These are phyloP conservation scores for Medicago arabica DNA, from an alignment of 306 rosid genomes.

Conservation along the genomic window DNA sequence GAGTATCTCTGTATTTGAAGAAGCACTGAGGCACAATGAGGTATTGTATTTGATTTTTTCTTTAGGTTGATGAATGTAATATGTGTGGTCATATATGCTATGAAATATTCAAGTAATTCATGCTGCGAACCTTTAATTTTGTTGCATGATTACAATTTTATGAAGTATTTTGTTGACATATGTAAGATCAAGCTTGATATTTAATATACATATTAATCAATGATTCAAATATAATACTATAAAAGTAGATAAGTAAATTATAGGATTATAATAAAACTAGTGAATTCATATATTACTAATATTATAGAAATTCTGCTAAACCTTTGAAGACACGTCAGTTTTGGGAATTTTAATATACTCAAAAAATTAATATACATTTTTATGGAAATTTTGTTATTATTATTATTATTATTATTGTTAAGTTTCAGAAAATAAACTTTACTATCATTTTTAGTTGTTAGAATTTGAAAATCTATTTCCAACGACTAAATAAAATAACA, in stretches of 20 bases:
- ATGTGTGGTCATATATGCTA: slow-evolving; percentile 23
- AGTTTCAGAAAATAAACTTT: not conserved
- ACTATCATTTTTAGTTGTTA: not conserved
- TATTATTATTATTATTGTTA: not conserved
- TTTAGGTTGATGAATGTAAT: slow-evolving; percentile 30
- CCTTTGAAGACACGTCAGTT: not conserved
- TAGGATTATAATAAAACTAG: not conserved
- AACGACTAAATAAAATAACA: too few relatives aligned
- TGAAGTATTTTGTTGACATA: slow-evolving; percentile 1
- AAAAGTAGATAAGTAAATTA: slow-evolving; percentile 14
- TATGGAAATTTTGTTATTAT: not conserved
- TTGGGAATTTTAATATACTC: not conserved
- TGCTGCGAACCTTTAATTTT: slow-evolving; percentile 20
- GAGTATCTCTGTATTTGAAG: slow-evolving; percentile 63
- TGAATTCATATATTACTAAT: not conserved
- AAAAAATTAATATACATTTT: too few relatives aligned
- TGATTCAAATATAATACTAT: not conserved
- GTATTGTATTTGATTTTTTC: slow-evolving; percentile 45
- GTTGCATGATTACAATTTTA: slow-evolving; percentile 11
- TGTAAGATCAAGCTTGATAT: slow-evolving; percentile 26
- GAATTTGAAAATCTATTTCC: not conserved
- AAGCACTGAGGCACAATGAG: slow-evolving; percentile 81
- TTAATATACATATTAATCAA: slow-evolving; percentile 24
- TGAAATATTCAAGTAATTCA: slow-evolving; percentile 31
- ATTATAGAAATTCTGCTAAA: not conserved